phyloP scores from a whole-genome alignment of 2,329 filamentous ascomycete genomes.

The Aspergillus hortae region DNA sequence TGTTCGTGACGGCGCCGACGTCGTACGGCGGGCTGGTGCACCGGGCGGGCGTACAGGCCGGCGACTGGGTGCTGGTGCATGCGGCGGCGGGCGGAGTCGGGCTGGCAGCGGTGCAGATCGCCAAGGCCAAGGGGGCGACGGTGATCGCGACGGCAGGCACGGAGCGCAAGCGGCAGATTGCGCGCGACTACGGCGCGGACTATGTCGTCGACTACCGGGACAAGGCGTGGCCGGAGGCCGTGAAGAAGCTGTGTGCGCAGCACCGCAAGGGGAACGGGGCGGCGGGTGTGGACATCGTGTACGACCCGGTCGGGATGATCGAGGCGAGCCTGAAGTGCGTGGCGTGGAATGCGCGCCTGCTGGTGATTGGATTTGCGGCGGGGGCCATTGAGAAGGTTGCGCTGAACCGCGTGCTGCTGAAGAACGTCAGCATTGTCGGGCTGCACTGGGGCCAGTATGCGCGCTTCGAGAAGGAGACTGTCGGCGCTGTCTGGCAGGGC shows the following conservation, averaged over 20 bases:
- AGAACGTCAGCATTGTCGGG: constrained; percentile 88
- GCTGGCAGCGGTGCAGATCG: constrained; percentile 85
- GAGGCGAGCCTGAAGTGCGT: constrained; percentile 86
- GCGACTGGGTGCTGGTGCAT: constrained; percentile 86
- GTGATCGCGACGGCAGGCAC: constrained; percentile 92
- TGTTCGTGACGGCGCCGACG: constrained; percentile 91
- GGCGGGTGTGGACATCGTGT: constrained; percentile 82
- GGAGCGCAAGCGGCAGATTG: constrained; percentile 73
- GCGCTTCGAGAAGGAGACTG: constrained; percentile 65
- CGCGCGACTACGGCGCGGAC: constrained; percentile 78
- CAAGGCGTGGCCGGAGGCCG: constrained; percentile 63
- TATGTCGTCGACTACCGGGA: constrained; percentile 75
- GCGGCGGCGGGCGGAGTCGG: constrained; percentile 91
- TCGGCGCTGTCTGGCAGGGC: constrained; percentile 74
- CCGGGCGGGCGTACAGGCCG: constrained; percentile 70
- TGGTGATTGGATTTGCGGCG: constrained; percentile 86
- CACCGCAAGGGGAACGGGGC: constrained; percentile 61
- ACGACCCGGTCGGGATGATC: constrained; percentile 88
- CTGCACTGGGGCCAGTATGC: constrained; percentile 89
- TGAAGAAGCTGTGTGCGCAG: constrained; percentile 62
- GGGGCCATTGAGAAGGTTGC: constrained; percentile 87
- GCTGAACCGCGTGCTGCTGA: constrained; percentile 86
- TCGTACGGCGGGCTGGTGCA: constrained; percentile 79
- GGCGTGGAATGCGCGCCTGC: constrained; percentile 84
- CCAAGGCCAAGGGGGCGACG: constrained; percentile 84